phyloP scores from a whole-genome alignment of 2,329 filamentous ascomycete species.

The Chaetomium sp. region DNA sequence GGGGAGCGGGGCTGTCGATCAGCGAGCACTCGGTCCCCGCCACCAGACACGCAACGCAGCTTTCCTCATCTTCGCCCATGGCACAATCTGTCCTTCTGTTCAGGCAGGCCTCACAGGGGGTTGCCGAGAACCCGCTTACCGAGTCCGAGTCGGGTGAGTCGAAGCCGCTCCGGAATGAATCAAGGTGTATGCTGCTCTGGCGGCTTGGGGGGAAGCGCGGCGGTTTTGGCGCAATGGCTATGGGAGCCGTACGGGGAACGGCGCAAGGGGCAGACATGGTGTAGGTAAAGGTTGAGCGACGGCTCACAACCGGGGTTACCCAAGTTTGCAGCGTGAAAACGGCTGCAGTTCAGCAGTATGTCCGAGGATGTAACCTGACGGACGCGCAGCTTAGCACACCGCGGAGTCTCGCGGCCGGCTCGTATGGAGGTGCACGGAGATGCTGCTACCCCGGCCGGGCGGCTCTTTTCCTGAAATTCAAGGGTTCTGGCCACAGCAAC shows the following conservation, averaged over 20 bases:
- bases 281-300: slow-evolving; percentile 36
- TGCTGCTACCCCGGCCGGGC: slow-evolving; percentile 9
- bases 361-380: slow-evolving; percentile 22
- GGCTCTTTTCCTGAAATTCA: slow-evolving; percentile 6
- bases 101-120: slow-evolving; percentile 73
- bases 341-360: slow-evolving; percentile 14
- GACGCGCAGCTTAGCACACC: slow-evolving; percentile 19
- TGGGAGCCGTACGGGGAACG: slow-evolving; percentile 63
- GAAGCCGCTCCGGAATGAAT: slow-evolving; percentile 55
- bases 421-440: slow-evolving; percentile 13
- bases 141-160: slow-evolving; percentile 56
- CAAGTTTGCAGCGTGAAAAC: slow-evolving; percentile 4
- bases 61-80: slow-evolving; percentile 69
- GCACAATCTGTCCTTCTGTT: slow-evolving; percentile 75
- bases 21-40: slow-evolving; percentile 80
- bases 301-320: slow-evolving; percentile 23
- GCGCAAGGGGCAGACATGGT: slow-evolving; percentile 57
- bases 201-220: slow-evolving; percentile 49
- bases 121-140: slow-evolving; percentile 43
- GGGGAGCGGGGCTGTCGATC: slow-evolving; percentile 71
- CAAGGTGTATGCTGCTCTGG: slow-evolving; percentile 52
- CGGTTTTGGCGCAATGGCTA: slow-evolving; percentile 66
- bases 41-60: slow-evolving; percentile 76
- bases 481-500: background rate
- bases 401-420: slow-evolving; percentile 20